Base-by-base conservation (phyloP, 441 rosid genomes). In the Populus hybrid region DNA sequence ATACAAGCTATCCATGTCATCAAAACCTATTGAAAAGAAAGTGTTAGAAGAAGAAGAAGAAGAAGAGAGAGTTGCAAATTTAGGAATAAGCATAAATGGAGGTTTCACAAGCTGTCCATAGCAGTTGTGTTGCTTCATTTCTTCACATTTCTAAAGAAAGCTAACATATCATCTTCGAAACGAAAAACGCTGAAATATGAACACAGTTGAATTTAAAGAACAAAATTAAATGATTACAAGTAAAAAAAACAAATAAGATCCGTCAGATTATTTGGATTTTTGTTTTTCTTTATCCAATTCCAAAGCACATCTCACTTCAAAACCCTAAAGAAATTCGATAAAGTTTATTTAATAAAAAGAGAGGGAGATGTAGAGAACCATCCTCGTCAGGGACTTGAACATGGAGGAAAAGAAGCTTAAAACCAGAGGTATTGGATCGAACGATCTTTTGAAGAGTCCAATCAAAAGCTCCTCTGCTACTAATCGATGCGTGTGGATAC, bases 361-460 rank as follows among this genome's bases (percentile, higher is more conserved):
- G 65, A 74, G n/a, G 18, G 70, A 76, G 79, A 79, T 81, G 72
- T 69, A 67, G 75, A 32, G 77, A 75, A 95, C 98, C 99, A 82
- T 95, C 97, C 87, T 90, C 97, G 80, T 93, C 97, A 18, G 91
- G 95, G 72, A 92, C 95, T 88, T 93, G 99, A 46, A 91, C 98
- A 64, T 92, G 98, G 81, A 95, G 94, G 84, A 95, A 92, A 64
- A 93, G 95, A 75, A 95, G 89, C 84, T 82, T 92, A 88, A 92
- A 95, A 19, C 89, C 98, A 66, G 89, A 66, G 50, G 89, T 82
- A 75, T 93, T 95, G 6, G 92, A 88, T 36, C 93, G 90, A 40
- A 95, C 89, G 81, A 95, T 92, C 92, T 93, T 93, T 77, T 86
- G 73, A 76, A 93, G 84, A 42, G 92, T 92, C 99, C 99, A 95